Evolutionary conservation across 2,329 filamentous ascomycete genomes (phyloP), one percentile per base, ranked within the genome.

Genomic region (Ophiostoma perfectum): DNA sequence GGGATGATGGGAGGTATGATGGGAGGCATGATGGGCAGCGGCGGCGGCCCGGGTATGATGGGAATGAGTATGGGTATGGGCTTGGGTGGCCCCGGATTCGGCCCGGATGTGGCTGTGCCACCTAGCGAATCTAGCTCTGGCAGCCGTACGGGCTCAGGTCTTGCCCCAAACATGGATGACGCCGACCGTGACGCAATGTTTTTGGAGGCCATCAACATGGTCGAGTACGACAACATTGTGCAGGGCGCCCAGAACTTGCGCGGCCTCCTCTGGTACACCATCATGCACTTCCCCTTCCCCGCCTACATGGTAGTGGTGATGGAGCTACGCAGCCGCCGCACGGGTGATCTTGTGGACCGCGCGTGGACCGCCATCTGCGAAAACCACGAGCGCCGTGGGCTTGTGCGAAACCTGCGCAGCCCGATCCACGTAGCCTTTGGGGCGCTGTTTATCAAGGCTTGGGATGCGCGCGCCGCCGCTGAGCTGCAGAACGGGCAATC

Each of bases 231-330:
- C 75, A 86, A 84, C 70, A 73, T 83, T 47, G 81, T 87, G 36
- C 83, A 86, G 70, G 79, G 79, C 0, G 80, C 81, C 5, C 80
- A 84, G 16, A 80, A 77, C 65, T 76, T 88, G 3, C 80, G 80
- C 16, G 80, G 82, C 2, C 88, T 84, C 72, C 79, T 78, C 66
- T 88, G 86, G 86, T 88, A 85, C 73, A 85, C 83, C 0, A 79
- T 82, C 71, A 82, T 86, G 73, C 81, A 87, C 74, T 86, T 87
- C 67, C 86, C 86, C 8, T 82, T 88, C 70, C 85, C 84, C 1
- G 85, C 84, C 1, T 88, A 87, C 75, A 84, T 88, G 75, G 86
- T 85, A 73, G 78, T 88, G 36, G 80, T 86, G 12, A 82, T 81
- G 65, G 84, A 87, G 73, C 78, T 88, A 49, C 82, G 83, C 5